Conservation (phyloP, 2,329 filamentous ascomycete species). For the Apiospora marii region DNA sequence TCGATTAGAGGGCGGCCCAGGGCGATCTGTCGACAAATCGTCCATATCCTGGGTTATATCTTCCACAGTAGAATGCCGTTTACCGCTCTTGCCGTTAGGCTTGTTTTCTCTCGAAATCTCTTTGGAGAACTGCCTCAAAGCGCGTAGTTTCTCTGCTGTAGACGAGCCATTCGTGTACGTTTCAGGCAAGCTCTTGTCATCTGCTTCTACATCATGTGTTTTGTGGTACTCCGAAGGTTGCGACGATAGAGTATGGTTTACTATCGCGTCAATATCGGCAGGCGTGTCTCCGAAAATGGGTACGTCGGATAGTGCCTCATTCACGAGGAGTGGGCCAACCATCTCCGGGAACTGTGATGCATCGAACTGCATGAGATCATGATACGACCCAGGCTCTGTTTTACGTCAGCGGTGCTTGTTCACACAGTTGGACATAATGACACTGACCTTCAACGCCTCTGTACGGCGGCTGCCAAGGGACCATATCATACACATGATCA, state of each 20-base stretch:
- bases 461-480: slow-evolving; percentile 68
- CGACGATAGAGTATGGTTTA: slow-evolving; percentile 50
- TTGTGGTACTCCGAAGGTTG: slow-evolving; percentile 43
- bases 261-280: slow-evolving; percentile 50
- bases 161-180: slow-evolving; percentile 51
- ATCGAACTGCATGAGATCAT: slow-evolving; percentile 66
- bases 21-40: slow-evolving; percentile 47
- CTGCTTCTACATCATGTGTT: slow-evolving; percentile 49
- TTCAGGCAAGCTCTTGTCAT: slow-evolving; percentile 46
- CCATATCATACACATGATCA: slow-evolving; percentile 65
- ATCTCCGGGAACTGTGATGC: slow-evolving; percentile 59
- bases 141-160: slow-evolving; percentile 58
- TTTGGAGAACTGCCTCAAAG: slow-evolving; percentile 50
- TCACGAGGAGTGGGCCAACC: slow-evolving; percentile 61
- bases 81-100: slow-evolving; percentile 30
- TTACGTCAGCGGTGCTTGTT: slow-evolving; percentile 36
- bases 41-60: slow-evolving; percentile 43
- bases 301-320: slow-evolving; percentile 60
- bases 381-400: slow-evolving; percentile 59
- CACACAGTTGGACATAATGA: slow-evolving; percentile 25
- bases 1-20: slow-evolving; percentile 56
- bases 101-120: slow-evolving; percentile 32
- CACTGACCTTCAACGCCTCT: slow-evolving; percentile 60
- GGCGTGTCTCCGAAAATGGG: slow-evolving; percentile 65
- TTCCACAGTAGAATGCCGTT: slow-evolving; percentile 30